Percentiles rank a stretch among this genome's conserved stretches.
These are phyloP conservation scores for Akanthomyces dipterigenus DNA, from an alignment of 2,329 filamentous ascomycete species.

Conservation along the genomic window DNA sequence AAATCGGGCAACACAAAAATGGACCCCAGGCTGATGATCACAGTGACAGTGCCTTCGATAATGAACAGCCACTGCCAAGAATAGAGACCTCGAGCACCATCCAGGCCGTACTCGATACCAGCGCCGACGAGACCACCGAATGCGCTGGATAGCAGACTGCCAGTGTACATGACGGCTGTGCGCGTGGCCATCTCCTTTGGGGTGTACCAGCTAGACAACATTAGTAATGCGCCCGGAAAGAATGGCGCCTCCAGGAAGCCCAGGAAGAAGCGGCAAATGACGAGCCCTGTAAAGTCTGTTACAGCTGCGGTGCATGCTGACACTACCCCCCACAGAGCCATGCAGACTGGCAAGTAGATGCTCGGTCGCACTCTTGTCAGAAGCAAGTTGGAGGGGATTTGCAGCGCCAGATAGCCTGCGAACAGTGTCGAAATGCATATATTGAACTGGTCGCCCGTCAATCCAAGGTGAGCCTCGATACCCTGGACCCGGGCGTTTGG, in stretches of 20 bases:
- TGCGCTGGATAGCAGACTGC: constrained; percentile 46
- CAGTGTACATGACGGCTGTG: constrained; percentile 52
- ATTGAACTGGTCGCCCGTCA: constrained; percentile 52
- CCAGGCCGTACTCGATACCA: constrained; percentile 37
- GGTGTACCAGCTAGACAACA: constrained; percentile 41
- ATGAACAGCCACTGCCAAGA: constrained; percentile 62
- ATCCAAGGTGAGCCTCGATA: constrained; percentile 49
- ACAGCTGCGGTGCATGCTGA: constrained; percentile 41
- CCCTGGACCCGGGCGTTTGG: constrained; percentile 35
- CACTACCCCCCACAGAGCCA: constrained; percentile 35
- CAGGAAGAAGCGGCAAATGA: constrained; percentile 42
- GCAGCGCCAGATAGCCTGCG: constrained; percentile 55
- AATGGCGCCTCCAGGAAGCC: constrained; percentile 41
- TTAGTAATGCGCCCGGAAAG: constrained; percentile 41
- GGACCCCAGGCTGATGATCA: constrained; percentile 29
- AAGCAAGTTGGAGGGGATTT: constrained; percentile 54
- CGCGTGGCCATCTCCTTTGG: constrained; percentile 46
- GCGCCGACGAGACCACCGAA: constrained; percentile 46
- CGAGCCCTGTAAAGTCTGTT: constrained; percentile 33
- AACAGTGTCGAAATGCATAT: constrained; percentile 55
- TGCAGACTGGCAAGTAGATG: constrained; percentile 43
- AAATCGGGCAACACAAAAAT: constrained; percentile 43
- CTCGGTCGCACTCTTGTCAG: constrained; percentile 48
- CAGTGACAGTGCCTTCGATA: constrained; percentile 39
- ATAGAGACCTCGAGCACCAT: constrained; percentile 35